Conservation (phyloP, 371 early-diverging fungal species). For the Dinochytrium kinnereticum region DNA sequence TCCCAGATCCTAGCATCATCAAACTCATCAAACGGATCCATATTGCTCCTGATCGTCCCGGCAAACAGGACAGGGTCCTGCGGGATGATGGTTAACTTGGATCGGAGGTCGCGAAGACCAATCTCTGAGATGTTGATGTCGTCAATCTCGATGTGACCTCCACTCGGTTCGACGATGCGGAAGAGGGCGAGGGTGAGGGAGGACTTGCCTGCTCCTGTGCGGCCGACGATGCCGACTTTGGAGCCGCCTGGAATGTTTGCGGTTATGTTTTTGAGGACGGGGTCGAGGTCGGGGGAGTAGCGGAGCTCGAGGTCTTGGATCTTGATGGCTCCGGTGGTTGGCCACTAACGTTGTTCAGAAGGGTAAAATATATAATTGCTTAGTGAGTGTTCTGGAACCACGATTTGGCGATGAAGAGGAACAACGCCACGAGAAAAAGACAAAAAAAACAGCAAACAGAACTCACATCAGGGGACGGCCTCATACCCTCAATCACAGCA, state of each 20-base stretch:
- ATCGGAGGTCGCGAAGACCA: slow-evolving; percentile 42
- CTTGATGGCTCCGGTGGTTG: slow-evolving; percentile 63
- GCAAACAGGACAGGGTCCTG: slow-evolving; percentile 55
- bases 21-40: slow-evolving; percentile 70
- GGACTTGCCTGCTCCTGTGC: slow-evolving; percentile 69
- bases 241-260: slow-evolving; percentile 68
- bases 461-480: slow-evolving; percentile 57
- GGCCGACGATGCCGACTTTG: slow-evolving; percentile 54
- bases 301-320: slow-evolving; percentile 49
- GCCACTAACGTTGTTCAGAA: slow-evolving; percentile 60
- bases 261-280: slow-evolving; percentile 65
- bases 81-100: slow-evolving; percentile 53
- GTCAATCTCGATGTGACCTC: slow-evolving; percentile 74
- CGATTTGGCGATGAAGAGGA: neutral
- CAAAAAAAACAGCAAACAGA: neutral
- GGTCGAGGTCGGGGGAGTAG: slow-evolving; percentile 44
- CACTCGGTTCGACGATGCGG: slow-evolving; percentile 55
- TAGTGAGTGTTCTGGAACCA: neutral
- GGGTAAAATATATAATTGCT: neutral
- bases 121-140: slow-evolving; percentile 47
- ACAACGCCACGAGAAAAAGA: neutral
- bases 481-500: slow-evolving; percentile 33
- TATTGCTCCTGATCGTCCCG: slow-evolving; percentile 44
- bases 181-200: slow-evolving; percentile 74
- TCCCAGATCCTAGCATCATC: slow-evolving; percentile 58